Evolutionary conservation across 352 stramenopile species (phyloP), one percentile per base, ranked within the genome.

Genomic region (Thalassiosira pacifica): DNA sequence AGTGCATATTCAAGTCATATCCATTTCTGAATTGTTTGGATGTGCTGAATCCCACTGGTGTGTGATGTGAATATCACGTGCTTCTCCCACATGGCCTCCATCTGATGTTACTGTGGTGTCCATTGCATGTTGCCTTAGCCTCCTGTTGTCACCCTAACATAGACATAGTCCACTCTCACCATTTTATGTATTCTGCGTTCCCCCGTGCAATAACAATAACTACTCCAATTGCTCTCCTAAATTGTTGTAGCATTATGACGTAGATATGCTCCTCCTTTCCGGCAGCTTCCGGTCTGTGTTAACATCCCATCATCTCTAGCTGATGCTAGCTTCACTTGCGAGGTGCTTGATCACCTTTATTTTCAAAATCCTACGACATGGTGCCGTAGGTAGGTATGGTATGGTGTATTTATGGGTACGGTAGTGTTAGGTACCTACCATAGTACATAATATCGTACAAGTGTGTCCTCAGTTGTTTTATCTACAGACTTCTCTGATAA

Each of bases 211-310:
- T 76, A n/a, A n/a, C n/a, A n/a, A n/a, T n/a, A 18, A 26, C 40
- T 5, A 82, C 74, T 31, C 64, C 74, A 37, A 82, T 64, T 18
- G 55, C 26, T 1, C 26, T 64, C 11, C 55, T 34, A 11, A 64
- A 64, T 40, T 64, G 26, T 40, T 64, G 55, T 34, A 64, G 55
- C 55, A 40, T 64, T n/a, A 64, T 40, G 2, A 27, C 5, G n/a
- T n/a, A n/a, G n/a, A 18, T 68, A 77, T 48, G 74, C 74, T n/a
- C 74, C 74, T 66, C 74, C 74, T 42, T 82, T n/a, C n/a, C n/a
- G n/a, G n/a, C n/a, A n/a, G n/a, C n/a, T n/a, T 82, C 27, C 74
- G 5, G 66, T 82, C 64, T 13, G 53, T 76, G 63, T 37, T 74
- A 1, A 59, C 24, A 40, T 40, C 5, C 55, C 55, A 74, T 37